These are phyloP conservation scores for Cladochytrium replicatum DNA, from an alignment of 192 early-diverging fungal species.

Conservation along the genomic window DNA sequence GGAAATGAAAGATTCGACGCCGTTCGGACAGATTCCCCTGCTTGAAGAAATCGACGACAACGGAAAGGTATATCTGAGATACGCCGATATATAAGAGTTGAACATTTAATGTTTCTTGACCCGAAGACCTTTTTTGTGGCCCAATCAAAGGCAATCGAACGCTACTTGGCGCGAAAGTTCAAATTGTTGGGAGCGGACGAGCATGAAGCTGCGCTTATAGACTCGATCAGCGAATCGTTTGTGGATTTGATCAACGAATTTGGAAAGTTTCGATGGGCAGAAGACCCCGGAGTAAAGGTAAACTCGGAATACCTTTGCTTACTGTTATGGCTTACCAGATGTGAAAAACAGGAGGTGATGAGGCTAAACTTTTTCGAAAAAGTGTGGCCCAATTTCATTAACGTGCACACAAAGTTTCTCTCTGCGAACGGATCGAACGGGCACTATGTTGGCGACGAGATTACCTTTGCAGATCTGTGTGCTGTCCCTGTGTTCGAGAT, in stretches of 20 bases:
- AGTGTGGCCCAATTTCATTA: conserved; percentile 5
- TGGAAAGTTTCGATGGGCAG: neutral
- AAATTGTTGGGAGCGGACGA: neutral
- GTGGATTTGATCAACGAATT: neutral
- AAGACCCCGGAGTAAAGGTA: neutral
- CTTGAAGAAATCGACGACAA: conserved; percentile 4
- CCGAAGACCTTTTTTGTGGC: neutral
- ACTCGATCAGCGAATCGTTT: neutral
- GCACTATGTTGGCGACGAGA: conserved; percentile 36
- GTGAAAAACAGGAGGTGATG: no score
- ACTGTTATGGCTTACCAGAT: no score
- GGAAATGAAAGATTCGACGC: neutral
- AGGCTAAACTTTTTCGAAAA: neutral
- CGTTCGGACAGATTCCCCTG: neutral
- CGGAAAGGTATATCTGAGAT: neutral
- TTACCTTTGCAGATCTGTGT: conserved; percentile 33
- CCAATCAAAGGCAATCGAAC: neutral
- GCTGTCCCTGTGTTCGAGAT: no score
- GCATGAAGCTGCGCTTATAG: neutral
- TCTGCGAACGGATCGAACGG: conserved; percentile 43
- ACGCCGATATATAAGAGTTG: neutral
- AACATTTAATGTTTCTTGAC: neutral
- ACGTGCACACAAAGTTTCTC: conserved; percentile 30
- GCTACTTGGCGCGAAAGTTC: neutral
- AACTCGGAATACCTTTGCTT: no score